Evolutionary conservation across 768 basidiomycete genomes (phyloP), one percentile per base, ranked within the genome.

Genomic region (Panaeolus cyanescens): DNA sequence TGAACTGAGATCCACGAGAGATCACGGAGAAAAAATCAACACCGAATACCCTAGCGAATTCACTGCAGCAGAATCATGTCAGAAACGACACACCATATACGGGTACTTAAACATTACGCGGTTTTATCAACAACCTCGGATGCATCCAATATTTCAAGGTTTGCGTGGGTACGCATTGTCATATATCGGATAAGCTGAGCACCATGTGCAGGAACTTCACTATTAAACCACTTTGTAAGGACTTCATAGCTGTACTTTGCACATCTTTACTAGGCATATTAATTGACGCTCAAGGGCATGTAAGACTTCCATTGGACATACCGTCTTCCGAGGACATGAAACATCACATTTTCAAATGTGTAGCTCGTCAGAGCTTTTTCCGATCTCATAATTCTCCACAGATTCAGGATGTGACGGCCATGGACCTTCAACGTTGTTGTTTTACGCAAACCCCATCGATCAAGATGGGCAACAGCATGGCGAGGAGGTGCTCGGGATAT

Each of bases 21-120:
- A 97, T 85, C 32, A 98, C 96, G 3, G 95, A 97, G 70, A 90
- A 93, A 72, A 98, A 99, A 74, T 99, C 97, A 42, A 99, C 90
- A 0, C 97, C 96, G 65, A 97, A 99, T 5, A 99, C 93, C 9
- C 97, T 88, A 37, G 97, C 96, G 68, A 98, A 98, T 73, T 99
- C 97, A 13, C 96, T 99, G 19, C 34, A 22, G 20, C n/a, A n/a
- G 45, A 33, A n/a, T 25, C 56, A 13, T 54, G 7, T 56, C 8
- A 63, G 42, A 31, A 28, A 25, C 20, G 7, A 20, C 17, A 58
- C 1, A n/a, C 22, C 15, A 19, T n/a, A n/a, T n/a, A n/a, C n/a
- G 20, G 55, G 19, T 32, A 3, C 15, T 5, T 17, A 30, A 39
- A n/a, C 32, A 89, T 68, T 70, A 96, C 95, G 96, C 93, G 31